Conservation (phyloP, 345 rosid genomes). For the Eucalyptus caleyi region DNA sequence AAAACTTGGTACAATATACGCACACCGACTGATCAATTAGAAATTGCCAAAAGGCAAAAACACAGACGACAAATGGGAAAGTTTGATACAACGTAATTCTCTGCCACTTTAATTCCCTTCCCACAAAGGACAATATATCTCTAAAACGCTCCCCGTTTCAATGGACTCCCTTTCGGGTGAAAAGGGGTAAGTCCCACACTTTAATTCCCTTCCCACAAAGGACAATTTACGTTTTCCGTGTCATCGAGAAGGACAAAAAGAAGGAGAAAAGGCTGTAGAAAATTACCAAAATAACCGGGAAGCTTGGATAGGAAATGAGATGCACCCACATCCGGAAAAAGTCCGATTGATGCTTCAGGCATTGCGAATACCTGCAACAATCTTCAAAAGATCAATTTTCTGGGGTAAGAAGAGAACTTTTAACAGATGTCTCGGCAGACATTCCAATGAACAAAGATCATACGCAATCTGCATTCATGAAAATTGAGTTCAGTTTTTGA, state of each 20-base stretch:
- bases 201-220: not conserved
- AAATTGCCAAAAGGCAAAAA: not conserved
- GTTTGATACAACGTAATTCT: not conserved
- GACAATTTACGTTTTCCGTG: not conserved
- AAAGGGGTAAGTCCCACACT: too few relatives aligned
- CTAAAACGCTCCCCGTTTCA: too few relatives aligned
- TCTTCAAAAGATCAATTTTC: not conserved
- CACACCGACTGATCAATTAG: not conserved
- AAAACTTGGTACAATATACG: not conserved
- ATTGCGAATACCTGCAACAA: constrained; percentile 1
- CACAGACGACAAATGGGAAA: not conserved
- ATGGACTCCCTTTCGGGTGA: too few relatives aligned
- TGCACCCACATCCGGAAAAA: constrained; percentile 5
- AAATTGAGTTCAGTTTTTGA: too few relatives aligned
- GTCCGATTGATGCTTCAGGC: constrained; percentile 6
- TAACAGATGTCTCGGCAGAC: not conserved
- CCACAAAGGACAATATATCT: not conserved
- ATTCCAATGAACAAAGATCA: not conserved
- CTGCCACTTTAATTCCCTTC: not conserved
- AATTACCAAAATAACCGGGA: constrained; percentile 1
- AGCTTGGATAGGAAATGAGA: constrained; percentile 4
- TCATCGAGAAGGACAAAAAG: not conserved
- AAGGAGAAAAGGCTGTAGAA: not conserved
- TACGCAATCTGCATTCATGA: not conserved
- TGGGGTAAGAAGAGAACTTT: not conserved